These are phyloP conservation scores for Diospyros kaki DNA, from an alignment of 148 eudicot species.

Conservation along the genomic window DNA sequence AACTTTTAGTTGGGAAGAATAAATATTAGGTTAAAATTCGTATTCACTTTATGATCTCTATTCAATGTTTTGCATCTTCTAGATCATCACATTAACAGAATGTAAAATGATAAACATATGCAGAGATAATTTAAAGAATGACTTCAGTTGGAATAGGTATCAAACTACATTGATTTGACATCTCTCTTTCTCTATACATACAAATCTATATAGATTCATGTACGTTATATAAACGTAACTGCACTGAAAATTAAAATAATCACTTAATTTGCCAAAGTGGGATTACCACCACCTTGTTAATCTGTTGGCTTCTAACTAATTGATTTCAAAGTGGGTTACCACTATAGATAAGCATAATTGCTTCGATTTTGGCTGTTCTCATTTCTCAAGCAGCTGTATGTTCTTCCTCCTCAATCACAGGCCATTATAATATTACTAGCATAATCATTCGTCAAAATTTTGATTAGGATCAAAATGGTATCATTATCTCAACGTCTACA, in stretches of 20 bases:
- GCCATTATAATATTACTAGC: neutral
- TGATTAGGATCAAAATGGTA: neutral
- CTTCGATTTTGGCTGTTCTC: conserved; percentile 18
- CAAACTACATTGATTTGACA: neutral
- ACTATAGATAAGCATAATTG: conserved; percentile 3
- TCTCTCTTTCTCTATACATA: neutral
- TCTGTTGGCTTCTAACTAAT: neutral
- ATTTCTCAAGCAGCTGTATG: conserved; percentile 13
- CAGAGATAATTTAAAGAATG: neutral
- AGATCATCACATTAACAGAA: neutral
- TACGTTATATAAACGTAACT: too few species aligned
- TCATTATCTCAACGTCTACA: neutral
- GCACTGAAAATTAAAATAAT: neutral
- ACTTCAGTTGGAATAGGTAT: neutral
- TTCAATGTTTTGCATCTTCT: neutral
- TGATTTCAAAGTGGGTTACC: conserved; percentile 24
- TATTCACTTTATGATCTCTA: neutral
- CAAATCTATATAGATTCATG: too few species aligned
- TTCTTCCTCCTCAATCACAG: neutral
- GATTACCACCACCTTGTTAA: conserved; percentile 9
- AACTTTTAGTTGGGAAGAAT: neutral
- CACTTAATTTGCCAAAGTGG: conserved; percentile 13
- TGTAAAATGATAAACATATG: neutral
- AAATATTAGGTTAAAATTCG: neutral
- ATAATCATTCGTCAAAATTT: neutral